Percentiles rank a stretch among this genome's conserved stretches.
These are phyloP conservation scores for Ceratobasidium sp. DNA, from an alignment of 1,284 basidiomycete species.

Conservation along the genomic window DNA sequence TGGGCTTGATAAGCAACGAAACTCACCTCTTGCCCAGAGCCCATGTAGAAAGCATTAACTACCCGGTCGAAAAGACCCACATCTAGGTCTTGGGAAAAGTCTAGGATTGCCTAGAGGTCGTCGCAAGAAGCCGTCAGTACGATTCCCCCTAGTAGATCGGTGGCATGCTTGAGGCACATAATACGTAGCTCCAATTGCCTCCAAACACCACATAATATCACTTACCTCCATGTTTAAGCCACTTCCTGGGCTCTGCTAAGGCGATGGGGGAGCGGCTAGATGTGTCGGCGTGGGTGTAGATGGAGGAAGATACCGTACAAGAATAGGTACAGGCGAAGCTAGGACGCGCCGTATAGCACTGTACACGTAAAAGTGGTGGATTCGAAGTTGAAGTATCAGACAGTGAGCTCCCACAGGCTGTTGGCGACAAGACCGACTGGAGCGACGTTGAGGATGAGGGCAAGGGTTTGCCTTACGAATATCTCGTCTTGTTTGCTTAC, in stretches of 20 bases:
- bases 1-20: constrained; percentile 37
- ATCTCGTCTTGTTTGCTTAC: constrained; percentile 38
- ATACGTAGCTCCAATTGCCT: neutral
- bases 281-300: neutral
- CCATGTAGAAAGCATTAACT: constrained; percentile 84
- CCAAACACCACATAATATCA: neutral
- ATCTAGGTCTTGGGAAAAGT: constrained; percentile 89
- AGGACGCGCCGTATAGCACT: constrained; percentile 28
- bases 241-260: constrained; percentile 8
- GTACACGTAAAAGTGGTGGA: constrained; percentile 44
- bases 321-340: constrained; percentile 27
- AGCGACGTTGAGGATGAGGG: constrained; percentile 45
- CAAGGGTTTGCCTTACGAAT: constrained; percentile 45
- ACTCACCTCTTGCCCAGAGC: constrained; percentile 80
- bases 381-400: constrained; percentile 7
- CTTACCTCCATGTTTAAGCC: constrained; percentile 34
- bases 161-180: constrained; percentile 26
- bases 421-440: constrained; percentile 30
- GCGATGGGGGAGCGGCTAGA: neutral
- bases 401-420: neutral
- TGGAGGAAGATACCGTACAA: constrained; percentile 27
- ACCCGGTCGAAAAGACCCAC: constrained; percentile 87
- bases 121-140: constrained; percentile 22
- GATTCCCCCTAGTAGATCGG: constrained; percentile 9
- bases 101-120: constrained; percentile 76